phyloP scores from a whole-genome alignment of 2,329 filamentous ascomycete species.

The Diaporthe capsici region DNA sequence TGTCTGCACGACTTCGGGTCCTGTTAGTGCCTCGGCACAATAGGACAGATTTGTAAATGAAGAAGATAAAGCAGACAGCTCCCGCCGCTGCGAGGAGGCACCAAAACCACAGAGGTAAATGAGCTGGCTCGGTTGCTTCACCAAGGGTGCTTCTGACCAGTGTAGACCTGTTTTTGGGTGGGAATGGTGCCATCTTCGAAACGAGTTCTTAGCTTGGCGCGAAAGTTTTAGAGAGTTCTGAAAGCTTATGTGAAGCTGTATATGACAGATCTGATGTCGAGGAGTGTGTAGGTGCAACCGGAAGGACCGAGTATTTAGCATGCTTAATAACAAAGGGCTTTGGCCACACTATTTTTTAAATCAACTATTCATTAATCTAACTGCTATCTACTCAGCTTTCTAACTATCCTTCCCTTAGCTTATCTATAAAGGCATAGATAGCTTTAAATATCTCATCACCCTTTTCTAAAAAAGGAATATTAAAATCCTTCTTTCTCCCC shows the following conservation, averaged over 20 bases:
- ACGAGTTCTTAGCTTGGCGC: not conserved
- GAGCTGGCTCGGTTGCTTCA: not conserved
- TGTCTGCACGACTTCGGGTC: not conserved
- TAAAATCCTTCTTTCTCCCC: no score
- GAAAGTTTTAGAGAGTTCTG: not conserved
- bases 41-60: not conserved
- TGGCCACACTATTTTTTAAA: no score
- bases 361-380: no score
- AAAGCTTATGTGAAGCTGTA: not conserved
- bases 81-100: not conserved
- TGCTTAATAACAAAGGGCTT: not conserved
- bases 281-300: not conserved
- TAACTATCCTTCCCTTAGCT: no score
- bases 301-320: not conserved
- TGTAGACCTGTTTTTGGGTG: no score
- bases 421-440: no score
- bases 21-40: no score
- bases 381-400: no score
- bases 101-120: slow-evolving; percentile 6
- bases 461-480: no score
- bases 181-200: not conserved
- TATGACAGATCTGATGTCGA: no score
- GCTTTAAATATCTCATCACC: no score
- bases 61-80: not conserved
- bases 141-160: not conserved